Evolutionary conservation across 169 alveolate genomes (phyloP), one percentile per base, ranked within the genome.

Genomic region (Babesia ovata): DNA sequence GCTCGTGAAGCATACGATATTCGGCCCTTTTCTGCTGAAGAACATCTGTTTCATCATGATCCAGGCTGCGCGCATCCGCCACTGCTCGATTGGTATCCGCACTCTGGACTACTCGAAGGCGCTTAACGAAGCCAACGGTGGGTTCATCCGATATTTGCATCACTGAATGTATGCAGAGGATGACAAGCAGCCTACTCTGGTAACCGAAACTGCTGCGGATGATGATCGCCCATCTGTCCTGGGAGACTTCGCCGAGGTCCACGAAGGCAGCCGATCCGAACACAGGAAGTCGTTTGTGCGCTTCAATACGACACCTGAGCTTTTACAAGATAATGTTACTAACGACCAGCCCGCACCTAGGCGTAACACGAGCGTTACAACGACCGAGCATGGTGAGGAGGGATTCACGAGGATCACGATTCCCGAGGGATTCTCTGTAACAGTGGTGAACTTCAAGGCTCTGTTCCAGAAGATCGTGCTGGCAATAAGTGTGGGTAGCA

Each of bases 51-150:
- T 72, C 72, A 28, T 65, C 48, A 67, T 81, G 46, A 22, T 81
- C 0, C 88, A 81, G 63, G 63, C 69, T 11, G n/a, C 85, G 6
- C 39, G 88, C 17, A 72, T 81, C n/a, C 69, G 88, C 52, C 88
- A 81, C 58, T 69, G 75, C 48, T 54, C 79, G n/a, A 62, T 65
- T 22, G 85, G 71, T 22, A 74, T 81, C 24, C 29, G 67, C 33
- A 57, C 85, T 4, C 65, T 63, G 17, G 67, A 81, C 59, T 8
- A 28, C 46, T 69, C 79, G 39, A 42, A 54, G 21, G n/a, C 50
- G 7, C 66, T 36, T 6, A 59, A 33, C 24, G 28, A 71, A 19
- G 0, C 6, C 2, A 42, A 50, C 0, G 76, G 74, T 65, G 48
- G 17, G 59, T 16, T 45, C 39, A 2, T 33, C 10, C 6, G 39